phyloP scores from a whole-genome alignment of 805 yeast species.

The Metschnikowia amazonensis region DNA sequence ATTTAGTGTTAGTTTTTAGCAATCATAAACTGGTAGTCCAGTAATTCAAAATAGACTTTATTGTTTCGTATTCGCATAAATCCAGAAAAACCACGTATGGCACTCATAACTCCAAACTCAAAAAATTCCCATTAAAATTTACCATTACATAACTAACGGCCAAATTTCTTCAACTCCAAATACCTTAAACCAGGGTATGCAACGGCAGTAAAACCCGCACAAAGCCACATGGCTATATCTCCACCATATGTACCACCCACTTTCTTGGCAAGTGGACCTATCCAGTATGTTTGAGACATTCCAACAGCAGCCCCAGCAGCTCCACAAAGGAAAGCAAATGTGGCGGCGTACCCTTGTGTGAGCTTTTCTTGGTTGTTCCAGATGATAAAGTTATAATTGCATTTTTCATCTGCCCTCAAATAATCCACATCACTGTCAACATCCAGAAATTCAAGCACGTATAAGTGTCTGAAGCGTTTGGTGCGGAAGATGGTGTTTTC shows the following conservation, averaged over 20 bases:
- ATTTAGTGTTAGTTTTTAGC: too few species aligned
- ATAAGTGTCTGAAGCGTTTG: conserved; percentile 30
- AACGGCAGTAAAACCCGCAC: conserved; percentile 65
- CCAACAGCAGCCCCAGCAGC: conserved; percentile 81
- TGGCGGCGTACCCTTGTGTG: conserved; percentile 71
- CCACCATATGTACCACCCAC: conserved; percentile 61
- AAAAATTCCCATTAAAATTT: not conserved
- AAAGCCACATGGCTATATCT: conserved; percentile 78
- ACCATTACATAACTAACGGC: conserved; percentile 9
- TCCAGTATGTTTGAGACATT: conserved; percentile 83
- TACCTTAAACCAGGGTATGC: conserved; percentile 65
- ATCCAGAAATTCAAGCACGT: conserved; percentile 27
- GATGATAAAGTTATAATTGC: conserved; percentile 26
- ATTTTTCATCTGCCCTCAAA: conserved; percentile 8
- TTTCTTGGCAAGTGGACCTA: conserved; percentile 65
- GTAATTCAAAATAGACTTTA: too few species aligned
- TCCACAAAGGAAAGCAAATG: conserved; percentile 62
- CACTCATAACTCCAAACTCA: too few species aligned
- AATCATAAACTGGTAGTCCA: too few species aligned
- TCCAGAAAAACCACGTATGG: too few species aligned
- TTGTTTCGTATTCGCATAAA: too few species aligned
- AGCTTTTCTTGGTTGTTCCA: conserved; percentile 64
- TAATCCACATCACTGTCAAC: conserved; percentile 13
- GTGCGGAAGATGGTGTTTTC: conserved; percentile 73
- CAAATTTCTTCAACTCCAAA: conserved; percentile 53